Conservation (phyloP, 2,329 filamentous ascomycete genomes). For the Eurotiales sp. region DNA sequence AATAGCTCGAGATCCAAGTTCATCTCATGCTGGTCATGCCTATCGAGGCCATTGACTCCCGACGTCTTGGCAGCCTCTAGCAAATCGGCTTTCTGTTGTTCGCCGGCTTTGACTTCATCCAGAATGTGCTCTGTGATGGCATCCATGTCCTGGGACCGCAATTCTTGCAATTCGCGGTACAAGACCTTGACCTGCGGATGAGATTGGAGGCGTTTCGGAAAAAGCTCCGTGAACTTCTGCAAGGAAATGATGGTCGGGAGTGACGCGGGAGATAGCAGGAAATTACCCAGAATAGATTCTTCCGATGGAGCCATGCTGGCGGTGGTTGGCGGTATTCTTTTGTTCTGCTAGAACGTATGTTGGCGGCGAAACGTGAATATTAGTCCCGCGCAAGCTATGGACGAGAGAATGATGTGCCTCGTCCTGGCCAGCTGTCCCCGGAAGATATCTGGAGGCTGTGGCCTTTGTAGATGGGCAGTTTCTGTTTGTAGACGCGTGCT, state of each 20-base stretch:
- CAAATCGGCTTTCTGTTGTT: conserved; percentile 36
- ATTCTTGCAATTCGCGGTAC: conserved; percentile 74
- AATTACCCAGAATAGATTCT: conserved; percentile 69
- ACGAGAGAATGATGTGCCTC: not conserved
- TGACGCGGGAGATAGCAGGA: conserved; percentile 71
- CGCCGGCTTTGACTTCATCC: conserved; percentile 33
- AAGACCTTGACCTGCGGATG: conserved; percentile 66
- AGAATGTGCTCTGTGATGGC: conserved; percentile 55
- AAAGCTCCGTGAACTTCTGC: conserved; percentile 70
- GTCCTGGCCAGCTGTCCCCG: not conserved
- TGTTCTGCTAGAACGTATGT: not conserved
- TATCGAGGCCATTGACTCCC: conserved; percentile 31
- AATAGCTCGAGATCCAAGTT: conserved; percentile 58
- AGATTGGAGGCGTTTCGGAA: conserved; percentile 63
- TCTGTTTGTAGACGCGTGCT: not conserved
- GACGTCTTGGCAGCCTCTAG: conserved; percentile 29
- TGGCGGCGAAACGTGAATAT: not conserved
- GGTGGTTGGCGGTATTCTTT: not conserved
- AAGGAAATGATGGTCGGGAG: conserved; percentile 71
- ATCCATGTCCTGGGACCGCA: conserved; percentile 67
- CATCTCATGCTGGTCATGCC: conserved; percentile 36
- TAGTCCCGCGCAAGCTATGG: not conserved
- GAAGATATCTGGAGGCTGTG: not conserved
- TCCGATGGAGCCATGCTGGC: conserved; percentile 59
- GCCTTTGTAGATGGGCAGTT: not conserved